Base-by-base conservation (phyloP, 2,329 filamentous ascomycete genomes). In the Immersiporthe knoxdaviesiana region DNA sequence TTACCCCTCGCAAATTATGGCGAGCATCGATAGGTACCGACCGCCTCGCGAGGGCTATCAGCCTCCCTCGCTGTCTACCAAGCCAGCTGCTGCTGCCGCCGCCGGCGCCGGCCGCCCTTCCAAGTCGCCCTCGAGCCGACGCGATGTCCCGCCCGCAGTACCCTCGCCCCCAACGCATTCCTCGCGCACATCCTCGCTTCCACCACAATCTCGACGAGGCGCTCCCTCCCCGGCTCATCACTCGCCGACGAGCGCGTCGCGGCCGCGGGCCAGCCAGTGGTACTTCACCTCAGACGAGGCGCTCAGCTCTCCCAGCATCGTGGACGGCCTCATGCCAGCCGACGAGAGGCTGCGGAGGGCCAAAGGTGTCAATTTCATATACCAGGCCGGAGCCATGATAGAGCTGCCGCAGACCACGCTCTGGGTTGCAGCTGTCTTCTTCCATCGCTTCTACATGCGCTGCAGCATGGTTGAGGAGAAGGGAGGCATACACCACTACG, bases 341-440 rank as follows among this genome's bases (percentile, higher is more conserved):
- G 90, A 96, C 77, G 96, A 98, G 81, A 87, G 93, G 72, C 86
- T 91, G 73, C 86, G 92, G 69, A 89, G 96, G 68, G 91, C 92
- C 71, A 98, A 98, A 79, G 95, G 96, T 61, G 91, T 97, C 77
- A 97, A 97, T 79, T 99, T 99, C 81, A 97, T 99, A 75, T 91
- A 93, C 72, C 94, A 97, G 79, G 93, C 95, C 59, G 96, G 95
- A 72, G 93, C 97, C 73, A 90, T 97, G 83, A 87, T 98, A 65
- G 95, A 97, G 78, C 84, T 98, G 63, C 95, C 95, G 16, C 94
- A 97, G 79, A 89, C 96, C 68, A 98, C 96, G 0, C 84, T 99
- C 56, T 94, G 92, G 80, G 97, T 97, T 0, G 96, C 96, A 0
- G 92, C 92, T 24, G 91, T 97, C 58, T 98, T 97, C 83, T 94